Conservation (phyloP, 306 rosid species). For the Cicer yamashitae region DNA sequence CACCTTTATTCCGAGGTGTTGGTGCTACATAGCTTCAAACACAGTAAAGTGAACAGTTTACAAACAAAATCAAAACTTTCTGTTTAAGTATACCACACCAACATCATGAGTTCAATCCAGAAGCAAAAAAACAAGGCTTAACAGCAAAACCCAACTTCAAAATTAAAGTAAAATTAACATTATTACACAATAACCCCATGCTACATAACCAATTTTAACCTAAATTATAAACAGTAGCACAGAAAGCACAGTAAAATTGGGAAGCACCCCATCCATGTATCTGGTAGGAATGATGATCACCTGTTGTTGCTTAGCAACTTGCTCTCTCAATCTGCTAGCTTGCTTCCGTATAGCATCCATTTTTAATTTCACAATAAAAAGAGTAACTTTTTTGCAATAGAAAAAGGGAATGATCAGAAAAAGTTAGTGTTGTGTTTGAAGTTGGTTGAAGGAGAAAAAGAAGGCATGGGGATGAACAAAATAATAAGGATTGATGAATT, state of each 20-base stretch:
- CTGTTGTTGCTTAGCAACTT: conserved; percentile 95
- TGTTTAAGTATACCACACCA: conserved; percentile 13
- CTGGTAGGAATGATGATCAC: conserved; percentile 38
- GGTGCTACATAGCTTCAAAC: background rate
- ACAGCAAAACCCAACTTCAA: background rate
- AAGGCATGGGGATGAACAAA: conserved; percentile 9
- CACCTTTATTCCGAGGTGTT: no score
- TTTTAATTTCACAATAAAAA: conserved; percentile 1
- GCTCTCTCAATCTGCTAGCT: conserved; percentile 88
- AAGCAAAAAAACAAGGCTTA: conserved; percentile 3
- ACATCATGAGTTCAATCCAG: conserved; percentile 35
- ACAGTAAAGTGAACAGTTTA: conserved; percentile 31
- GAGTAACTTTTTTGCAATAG: conserved; percentile 26
- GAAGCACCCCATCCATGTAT: background rate
- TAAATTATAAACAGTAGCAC: conserved; percentile 16
- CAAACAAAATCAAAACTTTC: conserved; percentile 16
- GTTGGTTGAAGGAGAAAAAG: background rate
- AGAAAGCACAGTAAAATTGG: conserved; percentile 32
- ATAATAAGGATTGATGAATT: conserved; percentile 16
- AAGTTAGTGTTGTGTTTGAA: background rate
- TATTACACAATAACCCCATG: background rate
- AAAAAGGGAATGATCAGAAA: conserved; percentile 39
- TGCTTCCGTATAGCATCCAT: conserved; percentile 93
- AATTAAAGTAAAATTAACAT: conserved; percentile 2
- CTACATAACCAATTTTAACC: conserved; percentile 37